phyloP scores from a whole-genome alignment of 176 grass and related monocot species.

The Saccharum officinarum region DNA sequence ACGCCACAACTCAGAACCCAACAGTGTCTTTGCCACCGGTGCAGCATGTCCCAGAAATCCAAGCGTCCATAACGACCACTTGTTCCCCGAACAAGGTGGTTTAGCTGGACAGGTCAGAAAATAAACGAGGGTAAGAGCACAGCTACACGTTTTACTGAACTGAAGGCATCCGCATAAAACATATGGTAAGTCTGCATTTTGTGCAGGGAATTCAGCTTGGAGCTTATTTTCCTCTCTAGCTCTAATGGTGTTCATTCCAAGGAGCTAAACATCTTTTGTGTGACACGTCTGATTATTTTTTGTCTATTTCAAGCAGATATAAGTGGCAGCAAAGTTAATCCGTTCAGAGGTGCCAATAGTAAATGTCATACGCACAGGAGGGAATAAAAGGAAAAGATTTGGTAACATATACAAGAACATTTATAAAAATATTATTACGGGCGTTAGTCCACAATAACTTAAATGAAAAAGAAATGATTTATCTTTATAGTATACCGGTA shows the following conservation, averaged over 20 bases:
- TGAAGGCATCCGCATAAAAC: not conserved
- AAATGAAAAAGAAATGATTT: not conserved
- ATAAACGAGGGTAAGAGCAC: not conserved
- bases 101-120: not conserved
- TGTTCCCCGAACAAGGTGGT: not conserved
- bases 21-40: slow-evolving; percentile 41
- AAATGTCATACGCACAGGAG: not conserved
- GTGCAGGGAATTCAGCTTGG: not conserved
- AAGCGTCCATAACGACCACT: slow-evolving; percentile 47
- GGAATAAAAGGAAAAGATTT: not conserved
- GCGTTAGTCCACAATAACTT: not conserved
- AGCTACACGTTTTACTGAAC: not conserved
- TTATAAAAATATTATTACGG: not conserved
- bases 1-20: slow-evolving; percentile 42
- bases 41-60: slow-evolving; percentile 50
- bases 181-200: not conserved
- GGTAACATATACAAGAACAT: not conserved
- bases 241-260: too few relatives aligned
- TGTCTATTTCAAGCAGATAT: too few relatives aligned
- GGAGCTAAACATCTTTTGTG: not conserved
- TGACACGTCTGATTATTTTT: not conserved
- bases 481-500: not conserved
- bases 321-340: not conserved
- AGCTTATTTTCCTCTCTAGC: not conserved
- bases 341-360: not conserved